phyloP scores from a whole-genome alignment of 73 alveolate genomes.

The Tetrahymena thermophila region DNA sequence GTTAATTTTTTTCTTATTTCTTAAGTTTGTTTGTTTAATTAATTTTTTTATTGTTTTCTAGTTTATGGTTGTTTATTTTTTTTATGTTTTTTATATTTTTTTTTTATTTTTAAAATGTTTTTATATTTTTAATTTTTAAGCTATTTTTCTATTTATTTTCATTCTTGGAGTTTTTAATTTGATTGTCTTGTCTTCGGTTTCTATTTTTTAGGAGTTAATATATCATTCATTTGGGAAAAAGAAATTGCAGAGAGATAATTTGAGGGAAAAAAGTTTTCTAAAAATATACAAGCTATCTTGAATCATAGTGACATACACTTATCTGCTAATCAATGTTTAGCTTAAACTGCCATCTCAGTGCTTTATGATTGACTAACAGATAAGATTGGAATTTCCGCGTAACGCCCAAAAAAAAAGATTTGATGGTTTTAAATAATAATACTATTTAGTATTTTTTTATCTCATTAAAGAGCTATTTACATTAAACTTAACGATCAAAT shows the following conservation, averaged over 20 bases:
- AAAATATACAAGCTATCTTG: background rate
- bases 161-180: background rate
- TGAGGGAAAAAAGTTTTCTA: background rate
- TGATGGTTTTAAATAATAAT: background rate
- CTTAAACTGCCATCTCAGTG: background rate
- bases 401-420: background rate
- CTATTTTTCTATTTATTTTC: background rate
- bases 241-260: background rate
- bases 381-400: background rate
- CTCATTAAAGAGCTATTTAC: background rate
- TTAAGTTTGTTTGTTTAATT: too few species aligned
- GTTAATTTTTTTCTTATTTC: background rate
- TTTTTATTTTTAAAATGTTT: too few species aligned
- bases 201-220: background rate
- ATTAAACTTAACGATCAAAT: background rate
- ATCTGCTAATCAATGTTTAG: background rate
- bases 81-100: background rate
- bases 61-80: too few species aligned
- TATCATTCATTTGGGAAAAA: background rate
- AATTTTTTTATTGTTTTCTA: too few species aligned
- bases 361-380: background rate
- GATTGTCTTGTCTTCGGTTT: background rate
- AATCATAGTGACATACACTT: background rate
- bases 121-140: too few species aligned
- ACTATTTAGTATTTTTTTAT: background rate